A percentile compares a stretch with the other conserved stretches of the same genome.
These are phyloP conservation scores for Zanthoxylum bungeanum DNA, from an alignment of 345 rosid species.

Conservation along the genomic window DNA sequence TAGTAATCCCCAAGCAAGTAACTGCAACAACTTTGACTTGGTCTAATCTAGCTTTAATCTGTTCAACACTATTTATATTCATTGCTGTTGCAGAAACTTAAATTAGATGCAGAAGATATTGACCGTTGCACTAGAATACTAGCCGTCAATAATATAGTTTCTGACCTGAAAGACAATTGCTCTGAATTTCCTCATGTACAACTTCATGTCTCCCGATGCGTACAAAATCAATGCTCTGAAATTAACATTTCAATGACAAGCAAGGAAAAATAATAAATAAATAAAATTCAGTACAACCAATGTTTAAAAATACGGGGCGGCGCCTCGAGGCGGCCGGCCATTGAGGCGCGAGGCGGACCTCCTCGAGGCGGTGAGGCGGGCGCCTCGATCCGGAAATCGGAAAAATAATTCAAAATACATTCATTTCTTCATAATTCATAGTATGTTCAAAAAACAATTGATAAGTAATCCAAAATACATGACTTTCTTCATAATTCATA, in stretches of 20 bases:
- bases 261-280: not conserved
- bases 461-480: no score
- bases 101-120: conserved; percentile 20
- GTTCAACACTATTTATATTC: conserved; percentile 56
- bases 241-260: conserved; percentile 3
- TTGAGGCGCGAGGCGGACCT: no score
- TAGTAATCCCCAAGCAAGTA: conserved; percentile 85
- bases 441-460: no score
- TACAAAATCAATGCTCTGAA: conserved; percentile 76
- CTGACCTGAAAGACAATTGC: conserved; percentile 73
- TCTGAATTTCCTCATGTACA: conserved; percentile 75
- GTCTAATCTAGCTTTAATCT: conserved; percentile 59
- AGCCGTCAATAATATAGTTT: conserved; percentile 10
- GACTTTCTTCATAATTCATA: no score
- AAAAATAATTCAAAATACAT: no score
- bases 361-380: no score
- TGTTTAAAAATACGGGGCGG: no score
- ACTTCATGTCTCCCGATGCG: conserved; percentile 89
- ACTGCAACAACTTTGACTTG: conserved; percentile 90
- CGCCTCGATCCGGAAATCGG: no score
- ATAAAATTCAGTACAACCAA: not conserved
- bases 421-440: no score
- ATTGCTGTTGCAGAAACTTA: conserved; percentile 43
- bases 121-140: not conserved
- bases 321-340: no score